These are phyloP conservation scores for Trematosphaeria pertusa DNA, from an alignment of 2,329 filamentous ascomycete species.

Conservation along the genomic window DNA sequence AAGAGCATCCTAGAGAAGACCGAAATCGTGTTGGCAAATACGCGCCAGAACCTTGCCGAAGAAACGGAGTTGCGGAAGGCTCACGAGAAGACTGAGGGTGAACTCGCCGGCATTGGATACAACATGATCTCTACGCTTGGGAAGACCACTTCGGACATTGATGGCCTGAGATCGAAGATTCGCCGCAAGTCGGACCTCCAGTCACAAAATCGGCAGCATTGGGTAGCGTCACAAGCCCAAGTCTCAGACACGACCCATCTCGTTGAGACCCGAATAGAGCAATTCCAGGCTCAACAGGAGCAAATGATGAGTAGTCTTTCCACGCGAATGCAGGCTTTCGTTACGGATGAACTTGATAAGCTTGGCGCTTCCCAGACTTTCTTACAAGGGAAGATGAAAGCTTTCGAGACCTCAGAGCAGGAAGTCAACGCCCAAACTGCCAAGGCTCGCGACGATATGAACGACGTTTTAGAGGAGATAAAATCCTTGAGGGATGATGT, in stretches of 20 bases:
- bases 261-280: constrained; percentile 76
- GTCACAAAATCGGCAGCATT: constrained; percentile 76
- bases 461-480: constrained; percentile 89
- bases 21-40: constrained; percentile 80
- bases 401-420: constrained; percentile 71
- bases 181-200: constrained; percentile 85
- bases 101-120: constrained; percentile 75
- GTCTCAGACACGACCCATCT: constrained; percentile 78
- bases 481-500: constrained; percentile 87
- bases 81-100: constrained; percentile 82
- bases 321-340: constrained; percentile 76
- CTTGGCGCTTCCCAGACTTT: constrained; percentile 74
- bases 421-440: constrained; percentile 73
- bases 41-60: constrained; percentile 76
- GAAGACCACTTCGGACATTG: constrained; percentile 79
- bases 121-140: constrained; percentile 80
- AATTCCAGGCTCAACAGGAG: constrained; percentile 76
- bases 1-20: constrained; percentile 85
- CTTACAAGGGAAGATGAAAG: constrained; percentile 71
- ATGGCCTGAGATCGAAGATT: constrained; percentile 84
- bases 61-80: constrained; percentile 82
- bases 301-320: constrained; percentile 73
- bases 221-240: constrained; percentile 77
- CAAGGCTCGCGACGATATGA: constrained; percentile 82
- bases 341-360: constrained; percentile 75